Base-by-base conservation (phyloP, 1,284 basidiomycete species). In the Abortiporus biennis region DNA sequence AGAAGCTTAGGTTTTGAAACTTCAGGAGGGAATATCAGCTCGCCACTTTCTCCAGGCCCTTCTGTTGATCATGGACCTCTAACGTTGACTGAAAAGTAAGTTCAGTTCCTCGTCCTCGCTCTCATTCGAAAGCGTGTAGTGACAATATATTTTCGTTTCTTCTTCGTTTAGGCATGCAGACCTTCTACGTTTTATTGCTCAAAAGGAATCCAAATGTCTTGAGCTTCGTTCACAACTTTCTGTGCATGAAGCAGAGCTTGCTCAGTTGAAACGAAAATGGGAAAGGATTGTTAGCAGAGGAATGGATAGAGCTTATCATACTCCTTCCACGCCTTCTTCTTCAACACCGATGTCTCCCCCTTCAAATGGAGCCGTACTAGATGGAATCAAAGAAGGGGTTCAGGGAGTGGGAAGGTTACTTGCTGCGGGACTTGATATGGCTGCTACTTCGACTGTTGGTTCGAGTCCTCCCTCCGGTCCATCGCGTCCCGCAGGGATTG, bases 121-220 rank as follows among this genome's bases (percentile, higher is more conserved):
- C 29, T 34, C 12, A 21, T 13, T 23, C 8, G 22, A 16, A 43
- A 31, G 39, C 24, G 24, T 3, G 43, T 21, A 19, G 21, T 9
- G 13, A 17, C 32, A 36, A 8, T 17, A 9, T 31, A 6, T 12
- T 9, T 33, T 33, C 5, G 29, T 19, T 32, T 20, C 15, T 39
- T 29, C 12, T 31, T 25, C 22, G 23, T 41, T 23, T 37, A 89
- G 86, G 54, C 83, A 90, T 53, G 76, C 80, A 13, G 86, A 88
- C 46, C 65, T 89, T 3, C 63, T 89, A 15, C 80, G 74, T 22
- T 83, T 81, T 50, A 89, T 90, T 43, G 86, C 86, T 0, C 85
- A 88, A 62, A 89, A 89, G 50, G 86, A 90, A 56, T 76, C 83
- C 0, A 84, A 79, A 59, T 88, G 85, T 50, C 72, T 88, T 33